Percentiles rank a stretch among this genome's conserved stretches.
phyloP scores from a whole-genome alignment of 176 grass and related monocot genomes.

The Musa acuminata region DNA sequence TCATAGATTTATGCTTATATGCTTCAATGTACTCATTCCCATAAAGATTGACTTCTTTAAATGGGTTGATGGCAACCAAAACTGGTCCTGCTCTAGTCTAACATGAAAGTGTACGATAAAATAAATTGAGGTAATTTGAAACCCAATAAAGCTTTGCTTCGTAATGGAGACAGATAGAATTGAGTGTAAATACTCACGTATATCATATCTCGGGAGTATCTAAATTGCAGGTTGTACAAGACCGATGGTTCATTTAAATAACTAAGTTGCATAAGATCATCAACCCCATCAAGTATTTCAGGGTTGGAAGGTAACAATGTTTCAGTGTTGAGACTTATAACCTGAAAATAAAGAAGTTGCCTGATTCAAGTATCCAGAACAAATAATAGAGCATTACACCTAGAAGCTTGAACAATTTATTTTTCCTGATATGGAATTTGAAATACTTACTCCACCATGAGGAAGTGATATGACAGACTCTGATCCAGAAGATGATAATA shows the following conservation, averaged over 20 bases:
- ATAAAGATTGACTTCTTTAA: slow-evolving; percentile 89
- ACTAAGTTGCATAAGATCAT: slow-evolving; percentile 98
- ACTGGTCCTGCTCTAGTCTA: slow-evolving; percentile 99
- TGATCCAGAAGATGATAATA: slow-evolving; percentile 56
- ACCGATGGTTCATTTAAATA: slow-evolving; percentile 97
- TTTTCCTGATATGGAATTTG: background rate
- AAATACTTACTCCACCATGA: slow-evolving; percentile 65
- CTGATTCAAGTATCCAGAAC: background rate
- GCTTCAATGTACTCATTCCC: slow-evolving; percentile 72
- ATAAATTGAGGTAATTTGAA: background rate
- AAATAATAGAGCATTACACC: slow-evolving; percentile 23
- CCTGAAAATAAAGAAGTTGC: slow-evolving; percentile 34
- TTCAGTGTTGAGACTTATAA: slow-evolving; percentile 63
- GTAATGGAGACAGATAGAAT: slow-evolving; percentile 10
- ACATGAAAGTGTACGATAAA: slow-evolving; percentile 24
- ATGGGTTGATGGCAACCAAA: slow-evolving; percentile 95
- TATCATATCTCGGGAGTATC: slow-evolving; percentile 83
- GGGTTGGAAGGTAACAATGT: slow-evolving; percentile 83
- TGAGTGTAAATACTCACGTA: slow-evolving; percentile 59
- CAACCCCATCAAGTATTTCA: slow-evolving; percentile 97
- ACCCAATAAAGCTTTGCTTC: slow-evolving; percentile 25
- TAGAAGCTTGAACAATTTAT: slow-evolving; percentile 14
- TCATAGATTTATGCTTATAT: slow-evolving; percentile 75
- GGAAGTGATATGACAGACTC: slow-evolving; percentile 66
- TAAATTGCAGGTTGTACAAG: slow-evolving; percentile 89